These are phyloP conservation scores for Arachis hypogaea DNA, from an alignment of 306 rosid species.

Conservation along the genomic window DNA sequence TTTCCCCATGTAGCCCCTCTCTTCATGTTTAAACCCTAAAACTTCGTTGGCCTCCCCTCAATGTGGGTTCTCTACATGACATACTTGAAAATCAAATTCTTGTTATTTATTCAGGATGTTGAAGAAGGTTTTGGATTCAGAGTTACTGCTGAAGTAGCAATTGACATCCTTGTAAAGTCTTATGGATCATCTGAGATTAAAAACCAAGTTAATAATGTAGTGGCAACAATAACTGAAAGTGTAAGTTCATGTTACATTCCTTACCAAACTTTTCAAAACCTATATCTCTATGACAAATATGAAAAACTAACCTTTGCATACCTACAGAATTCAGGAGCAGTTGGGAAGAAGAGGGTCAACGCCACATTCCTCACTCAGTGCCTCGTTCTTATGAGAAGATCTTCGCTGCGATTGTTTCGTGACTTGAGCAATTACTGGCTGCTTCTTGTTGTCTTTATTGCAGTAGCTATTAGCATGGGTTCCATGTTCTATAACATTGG, in stretches of 20 bases:
- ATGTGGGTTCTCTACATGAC: too few relatives aligned
- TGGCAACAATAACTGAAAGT: constrained; percentile 45
- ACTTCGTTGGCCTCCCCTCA: too few relatives aligned
- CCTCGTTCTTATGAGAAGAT: constrained; percentile 62
- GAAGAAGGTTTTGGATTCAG: constrained; percentile 47
- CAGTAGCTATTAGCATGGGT: constrained; percentile 54
- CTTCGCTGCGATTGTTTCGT: constrained; percentile 63
- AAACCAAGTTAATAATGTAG: constrained; percentile 45
- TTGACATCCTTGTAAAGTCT: constrained; percentile 47
- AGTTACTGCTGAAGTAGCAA: constrained; percentile 49
- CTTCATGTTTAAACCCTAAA: too few relatives aligned
- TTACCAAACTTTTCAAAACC: background rate
- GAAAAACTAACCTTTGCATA: constrained; percentile 39
- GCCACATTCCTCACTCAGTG: constrained; percentile 66
- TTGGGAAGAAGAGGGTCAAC: constrained; percentile 47
- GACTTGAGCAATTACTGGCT: constrained; percentile 77
- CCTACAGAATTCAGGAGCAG: constrained; percentile 40
- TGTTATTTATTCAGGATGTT: constrained; percentile 40
- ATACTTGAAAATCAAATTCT: background rate
- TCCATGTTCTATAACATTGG: constrained; percentile 54
- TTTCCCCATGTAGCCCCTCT: too few relatives aligned
- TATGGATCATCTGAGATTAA: constrained; percentile 44
- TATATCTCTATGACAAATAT: background rate
- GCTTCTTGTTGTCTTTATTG: constrained; percentile 51
- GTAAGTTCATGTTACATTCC: constrained; percentile 44